Percentiles rank a stretch among this genome's conserved stretches.
phyloP scores from a whole-genome alignment of 495 filamentous ascomycete species.

The Penicillium bialowiezense region DNA sequence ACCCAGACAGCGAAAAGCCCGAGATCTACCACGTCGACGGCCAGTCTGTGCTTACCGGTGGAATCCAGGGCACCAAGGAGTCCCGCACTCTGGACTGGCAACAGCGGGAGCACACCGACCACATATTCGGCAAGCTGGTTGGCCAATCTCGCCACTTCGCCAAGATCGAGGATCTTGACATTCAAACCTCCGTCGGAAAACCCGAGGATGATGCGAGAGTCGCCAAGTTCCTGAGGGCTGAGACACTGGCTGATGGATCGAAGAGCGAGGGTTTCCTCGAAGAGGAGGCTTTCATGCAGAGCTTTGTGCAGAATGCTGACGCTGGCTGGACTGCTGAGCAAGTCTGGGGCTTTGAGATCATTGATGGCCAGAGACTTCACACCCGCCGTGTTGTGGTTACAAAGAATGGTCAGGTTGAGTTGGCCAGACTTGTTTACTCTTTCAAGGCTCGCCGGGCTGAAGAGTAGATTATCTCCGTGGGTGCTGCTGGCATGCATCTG shows the following conservation, averaged over 20 bases:
- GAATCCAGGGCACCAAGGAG: slow-evolving; percentile 70
- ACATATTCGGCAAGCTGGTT: slow-evolving; percentile 72
- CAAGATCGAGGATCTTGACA: slow-evolving; percentile 29
- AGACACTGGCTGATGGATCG: slow-evolving; percentile 36
- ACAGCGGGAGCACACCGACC: slow-evolving; percentile 69
- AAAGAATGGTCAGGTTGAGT: slow-evolving; percentile 60
- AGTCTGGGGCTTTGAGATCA: slow-evolving; percentile 63
- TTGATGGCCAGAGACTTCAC: slow-evolving; percentile 63
- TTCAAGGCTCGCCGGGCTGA: slow-evolving; percentile 31
- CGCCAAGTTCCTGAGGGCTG: slow-evolving; percentile 42
- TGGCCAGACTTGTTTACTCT: slow-evolving; percentile 73
- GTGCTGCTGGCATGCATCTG: not conserved
- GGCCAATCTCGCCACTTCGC: slow-evolving; percentile 59
- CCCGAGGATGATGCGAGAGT: slow-evolving; percentile 43
- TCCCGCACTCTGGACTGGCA: slow-evolving; percentile 67
- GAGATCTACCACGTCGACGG: slow-evolving; percentile 72
- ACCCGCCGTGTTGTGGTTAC: slow-evolving; percentile 60
- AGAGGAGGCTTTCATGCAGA: slow-evolving; percentile 44
- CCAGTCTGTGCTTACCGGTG: slow-evolving; percentile 72
- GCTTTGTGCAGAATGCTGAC: slow-evolving; percentile 42
- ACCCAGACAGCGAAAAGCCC: slow-evolving; percentile 42
- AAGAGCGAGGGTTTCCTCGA: slow-evolving; percentile 36
- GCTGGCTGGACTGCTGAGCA: slow-evolving; percentile 51
- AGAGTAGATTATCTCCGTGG: not conserved
- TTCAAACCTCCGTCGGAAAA: slow-evolving; percentile 33